Base-by-base conservation (phyloP, 1,284 basidiomycete species). In the Ceraceosorus bombacis region DNA sequence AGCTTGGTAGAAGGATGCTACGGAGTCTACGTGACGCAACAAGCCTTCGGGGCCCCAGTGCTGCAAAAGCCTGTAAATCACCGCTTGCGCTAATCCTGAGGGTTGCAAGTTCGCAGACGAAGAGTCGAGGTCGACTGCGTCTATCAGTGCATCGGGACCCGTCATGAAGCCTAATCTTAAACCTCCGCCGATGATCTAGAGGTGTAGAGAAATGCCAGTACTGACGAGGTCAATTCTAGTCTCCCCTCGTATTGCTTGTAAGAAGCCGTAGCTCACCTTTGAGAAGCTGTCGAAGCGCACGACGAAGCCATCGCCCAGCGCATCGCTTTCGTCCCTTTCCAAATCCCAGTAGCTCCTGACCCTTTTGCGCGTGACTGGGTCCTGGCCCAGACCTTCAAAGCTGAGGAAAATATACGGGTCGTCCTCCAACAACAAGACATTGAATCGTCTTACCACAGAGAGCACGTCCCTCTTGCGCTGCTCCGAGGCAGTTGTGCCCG, bases 381-480 rank as follows among this genome's bases (percentile, higher is more conserved):
- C 73, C 54, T 72, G 39, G 8, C 69, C 70, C 5, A 76, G 59
- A 6, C 72, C 69, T 6, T 70, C 61, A 50, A 76, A 76, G 41
- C 65, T 64, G 13, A 76, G 58, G 58, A 69, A 73, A 61, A 68
- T 72, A 59, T 76, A 76, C 1, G 73, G 71, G n/a, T 72, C 71
- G 53, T 73, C 70, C 53, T 73, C 68, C 10, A 74, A 59, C 5
- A 73, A 43, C 12, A 75, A 53, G 17, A 73, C 53, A 17, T 66
- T 61, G 74, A 90, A 83, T 72, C 88, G 83, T 62, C 82, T 82
- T 12, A 88, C 86, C 6, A 96, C 81, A 59, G 82, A 80, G 36
- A 96, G 82, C 6, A 93, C 84, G 72, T 88, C 88, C 54, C 84
- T 82, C 60, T 91, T 87, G 60, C 92, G 84, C 61, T 87, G 84